A percentile compares a stretch with the other conserved stretches of the same genome.
Conservation (phyloP, 2,329 filamentous ascomycete species). For the Colletotrichum sp. region DNA sequence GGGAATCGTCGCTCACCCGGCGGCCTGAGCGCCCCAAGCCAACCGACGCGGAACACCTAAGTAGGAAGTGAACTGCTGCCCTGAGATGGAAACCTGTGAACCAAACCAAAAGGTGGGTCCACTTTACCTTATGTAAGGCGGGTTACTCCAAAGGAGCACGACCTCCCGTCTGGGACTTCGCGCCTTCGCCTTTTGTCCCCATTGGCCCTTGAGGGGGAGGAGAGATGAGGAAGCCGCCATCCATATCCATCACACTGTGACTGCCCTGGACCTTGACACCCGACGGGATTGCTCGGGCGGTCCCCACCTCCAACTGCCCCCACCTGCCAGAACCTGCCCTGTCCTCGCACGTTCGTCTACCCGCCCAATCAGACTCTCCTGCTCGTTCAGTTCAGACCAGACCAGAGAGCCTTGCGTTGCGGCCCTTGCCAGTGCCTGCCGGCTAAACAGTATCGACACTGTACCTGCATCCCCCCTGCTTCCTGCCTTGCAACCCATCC, state of each 20-base stretch:
- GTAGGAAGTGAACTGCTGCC: neutral
- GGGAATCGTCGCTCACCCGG: constrained; percentile 19
- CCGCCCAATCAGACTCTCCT: neutral
- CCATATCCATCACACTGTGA: too few relatives aligned
- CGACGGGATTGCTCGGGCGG: neutral
- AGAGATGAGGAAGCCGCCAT: neutral
- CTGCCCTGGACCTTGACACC: neutral
- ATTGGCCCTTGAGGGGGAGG: neutral
- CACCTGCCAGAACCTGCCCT: neutral
- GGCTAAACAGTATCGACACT: neutral
- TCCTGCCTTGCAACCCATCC: neutral
- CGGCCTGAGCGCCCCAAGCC: constrained; percentile 12
- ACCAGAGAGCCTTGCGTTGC: neutral
- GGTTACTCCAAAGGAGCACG: neutral
- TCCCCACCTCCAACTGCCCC: neutral
- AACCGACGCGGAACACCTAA: neutral
- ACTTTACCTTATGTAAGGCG: neutral
- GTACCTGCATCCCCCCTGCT: neutral
- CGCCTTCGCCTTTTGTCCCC: neutral
- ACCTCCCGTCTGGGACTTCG: constrained; percentile 6
- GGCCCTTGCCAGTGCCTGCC: neutral
- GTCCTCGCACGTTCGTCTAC: neutral
- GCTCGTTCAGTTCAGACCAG: too few relatives aligned
- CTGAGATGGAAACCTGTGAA: neutral
- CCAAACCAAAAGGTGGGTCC: neutral